These are phyloP conservation scores for Tuber calosporum DNA, from an alignment of 495 filamentous ascomycete species.

Conservation along the genomic window DNA sequence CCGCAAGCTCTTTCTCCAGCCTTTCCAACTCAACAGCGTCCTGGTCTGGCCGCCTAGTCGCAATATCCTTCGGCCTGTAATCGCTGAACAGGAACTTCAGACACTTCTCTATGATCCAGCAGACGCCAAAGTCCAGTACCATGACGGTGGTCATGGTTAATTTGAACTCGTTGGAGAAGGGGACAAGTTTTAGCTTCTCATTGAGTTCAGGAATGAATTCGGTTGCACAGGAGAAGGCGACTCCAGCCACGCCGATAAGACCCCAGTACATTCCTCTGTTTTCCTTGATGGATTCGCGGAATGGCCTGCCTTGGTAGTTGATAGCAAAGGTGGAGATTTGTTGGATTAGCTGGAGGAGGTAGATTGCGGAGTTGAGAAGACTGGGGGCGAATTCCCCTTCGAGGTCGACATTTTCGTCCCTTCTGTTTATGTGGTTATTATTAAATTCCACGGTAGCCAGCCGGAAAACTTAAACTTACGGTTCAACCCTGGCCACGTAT, in stretches of 20 bases:
- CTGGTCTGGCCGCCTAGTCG: constrained; percentile 76
- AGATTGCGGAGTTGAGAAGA: constrained; percentile 91
- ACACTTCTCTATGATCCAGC: constrained; percentile 80
- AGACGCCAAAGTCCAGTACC: constrained; percentile 80
- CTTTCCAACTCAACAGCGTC: constrained; percentile 64
- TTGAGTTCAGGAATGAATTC: constrained; percentile 96
- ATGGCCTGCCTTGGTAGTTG: constrained; percentile 98
- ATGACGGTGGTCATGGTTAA: constrained; percentile 73
- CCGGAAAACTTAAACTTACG: constrained; percentile 51
- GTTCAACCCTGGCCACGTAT: constrained; percentile 74
- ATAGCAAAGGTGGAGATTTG: constrained; percentile 99
- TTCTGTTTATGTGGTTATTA: constrained; percentile 49
- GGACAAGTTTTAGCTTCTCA: constrained; percentile 82
- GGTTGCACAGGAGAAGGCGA: constrained; percentile 93
- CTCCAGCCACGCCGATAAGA: constrained; percentile 73
- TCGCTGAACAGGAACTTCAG: constrained; percentile 86
- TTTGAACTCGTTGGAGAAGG: constrained; percentile 90
- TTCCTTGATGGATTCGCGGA: constrained; percentile 90
- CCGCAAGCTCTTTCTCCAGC: constrained; percentile 55
- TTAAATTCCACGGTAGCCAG: not conserved
- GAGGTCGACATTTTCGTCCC: constrained; percentile 68
- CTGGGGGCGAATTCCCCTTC: constrained; percentile 93
- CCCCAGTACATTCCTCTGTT: constrained; percentile 98
- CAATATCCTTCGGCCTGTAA: constrained; percentile 90
- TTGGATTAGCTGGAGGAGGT: constrained; percentile 96